Evolutionary conservation across 2,329 filamentous ascomycete species (phyloP).

Genomic region (Sclerotinia subarctica): DNA sequence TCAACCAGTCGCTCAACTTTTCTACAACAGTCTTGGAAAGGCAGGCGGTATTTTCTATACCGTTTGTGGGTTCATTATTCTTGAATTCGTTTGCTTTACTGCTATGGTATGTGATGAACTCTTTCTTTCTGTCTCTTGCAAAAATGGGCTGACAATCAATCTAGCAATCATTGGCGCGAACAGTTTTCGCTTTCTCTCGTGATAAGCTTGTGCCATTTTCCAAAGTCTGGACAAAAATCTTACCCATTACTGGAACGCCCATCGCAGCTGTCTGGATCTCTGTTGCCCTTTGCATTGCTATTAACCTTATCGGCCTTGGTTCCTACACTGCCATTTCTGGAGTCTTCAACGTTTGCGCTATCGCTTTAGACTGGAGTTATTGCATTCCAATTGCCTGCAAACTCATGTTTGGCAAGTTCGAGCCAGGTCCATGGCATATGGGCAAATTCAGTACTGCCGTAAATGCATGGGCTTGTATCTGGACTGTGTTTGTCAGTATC

Average conservation of each 20-base stretch:
- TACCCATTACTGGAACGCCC: conserved; percentile 53
- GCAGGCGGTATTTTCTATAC: conserved; percentile 49
- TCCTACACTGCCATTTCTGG: conserved; percentile 52
- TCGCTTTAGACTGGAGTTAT: conserved; percentile 54
- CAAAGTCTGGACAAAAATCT: conserved; percentile 54
- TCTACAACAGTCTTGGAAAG: conserved; percentile 55
- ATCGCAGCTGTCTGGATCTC: conserved; percentile 59
- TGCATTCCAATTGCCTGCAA: conserved; percentile 56
- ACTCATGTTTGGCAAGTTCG: conserved; percentile 47
- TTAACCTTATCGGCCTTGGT: conserved; percentile 58
- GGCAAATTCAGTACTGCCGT: conserved; percentile 43
- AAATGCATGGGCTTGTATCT: conserved; percentile 49
- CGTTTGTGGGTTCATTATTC: conserved; percentile 54
- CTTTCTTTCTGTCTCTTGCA: conserved; percentile 42
- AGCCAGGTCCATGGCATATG: conserved; percentile 52
- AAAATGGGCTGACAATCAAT: conserved; percentile 39
- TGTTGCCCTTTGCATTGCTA: conserved; percentile 51
- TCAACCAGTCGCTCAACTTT: conserved; percentile 56
- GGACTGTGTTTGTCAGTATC: conserved; percentile 52
- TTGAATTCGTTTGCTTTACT: conserved; percentile 58
- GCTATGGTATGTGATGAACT: conserved; percentile 44
- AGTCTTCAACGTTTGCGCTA: conserved; percentile 54
- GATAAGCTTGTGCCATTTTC: conserved; percentile 56
- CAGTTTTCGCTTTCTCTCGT: conserved; percentile 58
- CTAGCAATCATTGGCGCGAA: conserved; percentile 45